Conservation (phyloP, 306 rosid species). For the apple (Malus domestica) region ASM211411v1 NC_041791.1:34885001-34885500, state of each 20-base stretch:
- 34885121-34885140: not conserved
- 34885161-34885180: constrained; percentile 95
- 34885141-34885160: constrained; percentile 22
- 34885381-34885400: not conserved
- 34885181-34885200: constrained; percentile 71
- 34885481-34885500: constrained; percentile 82
- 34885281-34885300: constrained; percentile 75
- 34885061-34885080: not conserved
- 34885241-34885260: constrained; percentile 73
- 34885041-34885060: not conserved
- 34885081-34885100: not conserved
- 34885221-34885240: constrained; percentile 38
- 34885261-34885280: constrained; percentile 81
- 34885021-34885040: not conserved
- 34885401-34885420: not conserved
- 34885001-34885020: not conserved
- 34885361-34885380: constrained; percentile 59
- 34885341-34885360: constrained; percentile 85
- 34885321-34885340: constrained; percentile 65
- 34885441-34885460: constrained; percentile 24
- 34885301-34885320: constrained; percentile 53
- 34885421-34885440: not conserved
- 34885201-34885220: constrained; percentile 31
- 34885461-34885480: constrained; percentile 71
- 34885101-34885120: not conserved